Base-by-base conservation (phyloP, 2,329 filamentous ascomycete genomes). In the Gaeumannomyces sp. region DNA sequence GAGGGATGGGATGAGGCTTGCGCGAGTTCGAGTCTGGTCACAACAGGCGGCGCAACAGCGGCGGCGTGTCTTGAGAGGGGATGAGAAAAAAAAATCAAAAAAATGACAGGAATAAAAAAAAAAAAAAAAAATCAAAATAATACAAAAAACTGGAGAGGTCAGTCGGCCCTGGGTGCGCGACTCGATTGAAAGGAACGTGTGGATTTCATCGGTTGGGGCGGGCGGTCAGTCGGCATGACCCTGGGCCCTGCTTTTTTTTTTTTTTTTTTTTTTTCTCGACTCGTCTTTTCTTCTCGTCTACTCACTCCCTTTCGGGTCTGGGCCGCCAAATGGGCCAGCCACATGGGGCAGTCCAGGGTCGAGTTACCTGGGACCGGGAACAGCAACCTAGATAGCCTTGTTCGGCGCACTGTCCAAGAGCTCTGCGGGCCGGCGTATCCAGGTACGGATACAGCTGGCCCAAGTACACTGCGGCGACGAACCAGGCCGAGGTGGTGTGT, bases 181-280 rank as follows among this genome's bases (percentile, higher is more conserved):
- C 45, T 53, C 45, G 45, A 53, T 53, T 53, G 45, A 53, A 53
- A 53, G 45, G 45, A 53, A n/a, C 45, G 45, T 53, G 45, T 53
- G 45, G 45, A 53, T n/a, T 53, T 53, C 22, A n/a, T n/a, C 45
- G 45, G 45, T n/a, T n/a, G 33, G 59, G 33, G 38, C 38, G 33
- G 59, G 59, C 59, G 59, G 59, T 61, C 59, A 61, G 59, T 61
- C 38, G 33, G 59, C 59, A 35, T 33, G 59, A 38, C 38, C 33
- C 59, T 45, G 27, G 45, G 45, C 19, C 38, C 16, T 53, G 45
- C 45, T 53, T 38, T 38, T 38, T 38, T 14, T 38, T n/a, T n/a
- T 53, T 22, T 45, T 45, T 45, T 22, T 45, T 45, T 19, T 45
- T 19, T 45, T 19, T 19, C 4, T 45, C 38, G 38, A 45, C 38